Conservation (phyloP, 257 asterid species). For the Scutellaria minor region DNA sequence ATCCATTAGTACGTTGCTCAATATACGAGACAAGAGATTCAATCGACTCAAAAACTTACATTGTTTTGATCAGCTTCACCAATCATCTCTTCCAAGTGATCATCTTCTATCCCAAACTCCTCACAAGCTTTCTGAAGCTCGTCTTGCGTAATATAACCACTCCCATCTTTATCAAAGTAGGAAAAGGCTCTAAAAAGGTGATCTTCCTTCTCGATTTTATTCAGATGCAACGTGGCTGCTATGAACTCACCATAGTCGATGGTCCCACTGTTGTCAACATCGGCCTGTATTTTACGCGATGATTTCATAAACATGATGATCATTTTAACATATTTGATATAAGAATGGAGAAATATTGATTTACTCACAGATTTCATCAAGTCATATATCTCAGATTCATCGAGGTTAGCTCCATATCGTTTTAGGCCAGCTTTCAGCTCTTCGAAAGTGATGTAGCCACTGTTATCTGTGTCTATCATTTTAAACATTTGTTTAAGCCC, state of each 20-base stretch:
- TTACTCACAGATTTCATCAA: conserved; percentile 54
- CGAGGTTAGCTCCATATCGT: conserved; percentile 51
- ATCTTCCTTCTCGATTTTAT: conserved; percentile 56
- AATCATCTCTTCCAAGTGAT: conserved; percentile 48
- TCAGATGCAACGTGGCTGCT: conserved; percentile 57
- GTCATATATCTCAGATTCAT: conserved; percentile 49
- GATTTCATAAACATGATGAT: too few relatives aligned
- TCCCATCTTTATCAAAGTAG: conserved; percentile 56
- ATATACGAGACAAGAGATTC: too few relatives aligned
- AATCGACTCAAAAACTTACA: conserved; percentile 30
- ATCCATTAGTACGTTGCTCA: neutral
- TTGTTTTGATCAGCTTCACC: conserved; percentile 53
- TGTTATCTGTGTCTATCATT: conserved; percentile 52
- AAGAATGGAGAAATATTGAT: neutral
- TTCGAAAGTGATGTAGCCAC: conserved; percentile 57
- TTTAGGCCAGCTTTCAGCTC: conserved; percentile 56
- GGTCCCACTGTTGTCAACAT: conserved; percentile 54
- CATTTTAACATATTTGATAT: neutral
- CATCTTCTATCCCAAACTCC: conserved; percentile 49
- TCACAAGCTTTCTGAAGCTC: conserved; percentile 60
- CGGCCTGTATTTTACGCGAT: conserved; percentile 38
- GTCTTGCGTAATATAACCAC: conserved; percentile 58
- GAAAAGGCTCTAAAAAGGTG: conserved; percentile 48
- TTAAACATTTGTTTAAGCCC: conserved; percentile 60
- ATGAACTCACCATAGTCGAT: conserved; percentile 62